phyloP scores from a whole-genome alignment of 768 basidiomycete genomes.

The Tricholoma hemisulphureum region DNA sequence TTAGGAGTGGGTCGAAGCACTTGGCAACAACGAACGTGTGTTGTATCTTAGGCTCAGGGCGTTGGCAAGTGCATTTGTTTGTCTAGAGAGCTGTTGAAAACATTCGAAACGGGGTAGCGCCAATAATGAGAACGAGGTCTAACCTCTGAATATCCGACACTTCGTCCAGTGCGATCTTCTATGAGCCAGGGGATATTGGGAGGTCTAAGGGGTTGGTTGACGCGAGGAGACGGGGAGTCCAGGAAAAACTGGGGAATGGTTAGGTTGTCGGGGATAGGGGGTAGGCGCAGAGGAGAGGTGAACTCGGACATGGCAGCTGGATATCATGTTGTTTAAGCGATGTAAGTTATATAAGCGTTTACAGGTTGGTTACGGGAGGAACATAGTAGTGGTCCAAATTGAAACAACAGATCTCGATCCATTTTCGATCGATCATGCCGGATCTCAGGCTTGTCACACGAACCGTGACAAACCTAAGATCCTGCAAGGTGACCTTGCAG shows the following conservation, averaged over 20 bases:
- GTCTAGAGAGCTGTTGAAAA: slow-evolving; percentile 33
- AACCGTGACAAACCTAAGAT: too few species aligned
- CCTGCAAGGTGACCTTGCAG: too few species aligned
- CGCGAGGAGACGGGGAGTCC: slow-evolving; percentile 39
- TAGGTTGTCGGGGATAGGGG: slow-evolving; percentile 58
- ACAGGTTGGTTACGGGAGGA: slow-evolving; percentile 1
- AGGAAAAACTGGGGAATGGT: slow-evolving; percentile 68
- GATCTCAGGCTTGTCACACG: too few species aligned
- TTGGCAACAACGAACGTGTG: slow-evolving; percentile 37
- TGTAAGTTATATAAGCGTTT: background rate
- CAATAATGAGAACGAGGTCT: slow-evolving; percentile 7
- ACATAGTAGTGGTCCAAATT: background rate
- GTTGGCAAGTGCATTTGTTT: slow-evolving; percentile 55
- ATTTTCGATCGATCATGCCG: background rate
- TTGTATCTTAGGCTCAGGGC: slow-evolving; percentile 46
- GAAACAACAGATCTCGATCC: background rate
- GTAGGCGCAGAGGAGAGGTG: slow-evolving; percentile 29
- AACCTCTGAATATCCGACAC: slow-evolving; percentile 48
- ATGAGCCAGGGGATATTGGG: slow-evolving; percentile 54
- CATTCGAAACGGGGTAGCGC: background rate
- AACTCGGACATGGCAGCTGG: slow-evolving; percentile 34
- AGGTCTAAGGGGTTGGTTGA: slow-evolving; percentile 46
- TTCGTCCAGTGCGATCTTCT: slow-evolving; percentile 51
- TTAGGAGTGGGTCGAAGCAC: background rate
- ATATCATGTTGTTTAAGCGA: background rate